Evolutionary conservation across 2,329 filamentous ascomycete species (phyloP), one percentile per base, ranked within the genome.

Genomic region (Pseudocercospora fijiensis): DNA sequence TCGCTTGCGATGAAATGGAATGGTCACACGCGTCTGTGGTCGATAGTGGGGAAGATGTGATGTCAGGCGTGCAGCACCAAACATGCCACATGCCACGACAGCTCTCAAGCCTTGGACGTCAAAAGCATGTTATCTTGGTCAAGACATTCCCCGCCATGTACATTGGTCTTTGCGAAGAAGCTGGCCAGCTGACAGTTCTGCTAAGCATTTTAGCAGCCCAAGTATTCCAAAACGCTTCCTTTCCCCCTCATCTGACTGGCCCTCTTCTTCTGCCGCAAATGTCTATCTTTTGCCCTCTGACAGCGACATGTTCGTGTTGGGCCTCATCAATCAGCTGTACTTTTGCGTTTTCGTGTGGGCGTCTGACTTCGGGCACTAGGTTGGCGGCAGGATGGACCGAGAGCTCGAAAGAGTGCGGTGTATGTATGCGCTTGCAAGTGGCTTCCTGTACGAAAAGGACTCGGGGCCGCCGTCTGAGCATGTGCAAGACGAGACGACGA

Each of bases 71-170:
- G 49, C 49, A 53, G 26, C 22, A 53, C 11, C 49, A n/a, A 53
- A 28, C 49, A 53, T 30, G 26, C 26, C 16, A 28, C 49, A 53
- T 30, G 26, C 26, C 16, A 27, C 49, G 20, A 20, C 45, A 49
- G 43, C 24, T 27, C 24, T 27, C 49, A 24, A 52, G 49, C 49
- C 49, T 52, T 24, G 49, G 24, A 52, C 49, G 49, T 52, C 49
- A 53, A 28, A 53, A 53, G 49, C 49, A 53, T 27, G 49, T 53
- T 53, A 11, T 53, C 49, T 26, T 53, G 49, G 49, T 26, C 22
- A 41, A 26, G 49, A 28, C 49, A 53, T 28, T 26, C 16, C 18
- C 26, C 49, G 49, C 28, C 49, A 53, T 53, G 49, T 53, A 26
- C 24, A 53, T 53, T 53, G 49, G 11, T 53, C 16, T 28, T 26